These are phyloP conservation scores for Fusarium secorum DNA, from an alignment of 2,329 filamentous ascomycete species.

Conservation along the genomic window DNA sequence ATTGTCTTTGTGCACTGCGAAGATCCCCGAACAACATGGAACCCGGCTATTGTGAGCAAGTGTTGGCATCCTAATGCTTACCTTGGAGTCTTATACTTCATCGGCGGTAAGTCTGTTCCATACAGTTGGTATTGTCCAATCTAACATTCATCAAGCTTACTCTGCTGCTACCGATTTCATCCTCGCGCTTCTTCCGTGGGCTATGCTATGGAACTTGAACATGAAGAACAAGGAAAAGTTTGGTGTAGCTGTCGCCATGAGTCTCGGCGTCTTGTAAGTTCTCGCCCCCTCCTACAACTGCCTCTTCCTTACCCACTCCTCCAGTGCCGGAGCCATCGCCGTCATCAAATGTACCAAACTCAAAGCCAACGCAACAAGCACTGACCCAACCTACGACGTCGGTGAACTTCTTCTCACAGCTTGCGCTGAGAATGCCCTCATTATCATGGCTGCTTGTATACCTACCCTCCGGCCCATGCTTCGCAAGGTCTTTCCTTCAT, in stretches of 20 bases:
- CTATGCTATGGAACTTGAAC: constrained; percentile 31
- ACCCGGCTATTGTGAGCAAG: constrained; percentile 23
- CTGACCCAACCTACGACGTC: constrained; percentile 26
- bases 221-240: constrained; percentile 35
- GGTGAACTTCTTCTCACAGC: constrained; percentile 24
- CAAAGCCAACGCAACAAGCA: constrained; percentile 26
- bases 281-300: rapidly evolving
- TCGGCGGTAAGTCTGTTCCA: background rate
- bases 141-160: constrained; percentile 1
- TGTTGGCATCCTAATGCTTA: constrained; percentile 28
- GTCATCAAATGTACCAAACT: constrained; percentile 30
- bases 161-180: constrained; percentile 29
- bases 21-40: constrained; percentile 25
- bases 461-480: constrained; percentile 21
- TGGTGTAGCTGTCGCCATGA: constrained; percentile 28
- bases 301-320: rapidly evolving
- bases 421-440: constrained; percentile 26
- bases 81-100: constrained; percentile 25
- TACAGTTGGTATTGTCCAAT: rapidly evolving
- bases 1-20: constrained; percentile 25
- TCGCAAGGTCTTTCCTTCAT: constrained; percentile 20
- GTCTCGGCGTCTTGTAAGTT: constrained; percentile 24
- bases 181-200: constrained; percentile 22
- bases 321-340: constrained; percentile 21
- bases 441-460: constrained; percentile 23